phyloP scores from a whole-genome alignment of 805 yeast species.

The Wickerhamiella azyma region DNA sequence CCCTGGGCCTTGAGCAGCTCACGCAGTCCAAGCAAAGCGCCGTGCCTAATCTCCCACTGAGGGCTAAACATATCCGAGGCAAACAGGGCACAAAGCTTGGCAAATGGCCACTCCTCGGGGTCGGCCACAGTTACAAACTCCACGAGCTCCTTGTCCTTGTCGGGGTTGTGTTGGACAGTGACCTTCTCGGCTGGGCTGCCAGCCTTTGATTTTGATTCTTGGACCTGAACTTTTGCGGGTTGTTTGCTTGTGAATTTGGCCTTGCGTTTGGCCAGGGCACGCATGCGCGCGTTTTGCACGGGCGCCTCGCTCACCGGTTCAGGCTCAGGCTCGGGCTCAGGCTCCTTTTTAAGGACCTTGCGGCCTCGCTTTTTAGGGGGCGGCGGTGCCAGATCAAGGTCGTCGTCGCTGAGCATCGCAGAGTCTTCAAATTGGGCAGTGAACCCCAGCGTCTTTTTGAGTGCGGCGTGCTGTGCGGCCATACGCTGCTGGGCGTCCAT shows the following conservation, averaged over 20 bases:
- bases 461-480: slow-evolving; percentile 36
- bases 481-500: slow-evolving; percentile 34
- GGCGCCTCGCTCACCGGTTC: slow-evolving; percentile 18
- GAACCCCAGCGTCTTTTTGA: slow-evolving; percentile 32
- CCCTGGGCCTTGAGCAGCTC: slow-evolving; percentile 80
- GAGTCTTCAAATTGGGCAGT: slow-evolving; percentile 28
- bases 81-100: slow-evolving; percentile 76
- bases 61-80: slow-evolving; percentile 70
- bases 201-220: slow-evolving; percentile 20
- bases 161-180: slow-evolving; percentile 62
- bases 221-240: slow-evolving; percentile 26
- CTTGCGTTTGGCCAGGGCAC: slow-evolving; percentile 88
- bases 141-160: slow-evolving; percentile 38
- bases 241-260: slow-evolving; percentile 41
- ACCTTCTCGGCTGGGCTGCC: slow-evolving; percentile 56
- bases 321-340: slow-evolving; percentile 6
- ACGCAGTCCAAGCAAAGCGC: slow-evolving; percentile 82
- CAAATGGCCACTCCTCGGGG: slow-evolving; percentile 80
- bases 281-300: slow-evolving; percentile 43
- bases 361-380: slow-evolving; percentile 17
- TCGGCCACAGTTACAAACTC: slow-evolving; percentile 60
- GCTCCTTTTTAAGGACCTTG: slow-evolving; percentile 9
- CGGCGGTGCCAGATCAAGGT: slow-evolving; percentile 20
- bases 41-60: slow-evolving; percentile 91
- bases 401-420: slow-evolving; percentile 22